Base-by-base conservation (phyloP, 257 asterid species). In the Cordia subcordata region DNA sequence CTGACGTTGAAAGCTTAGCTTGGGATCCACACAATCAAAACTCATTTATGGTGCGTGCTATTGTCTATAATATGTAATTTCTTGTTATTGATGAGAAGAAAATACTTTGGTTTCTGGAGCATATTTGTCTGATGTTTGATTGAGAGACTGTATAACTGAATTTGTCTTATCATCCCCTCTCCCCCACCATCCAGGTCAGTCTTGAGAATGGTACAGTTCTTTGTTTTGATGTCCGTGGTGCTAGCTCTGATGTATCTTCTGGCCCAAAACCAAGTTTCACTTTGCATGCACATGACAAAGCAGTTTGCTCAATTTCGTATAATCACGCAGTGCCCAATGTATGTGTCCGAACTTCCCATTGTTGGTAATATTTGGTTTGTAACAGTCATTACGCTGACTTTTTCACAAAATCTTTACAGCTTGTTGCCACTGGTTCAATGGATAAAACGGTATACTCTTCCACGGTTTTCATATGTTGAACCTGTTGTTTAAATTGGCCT, bases 11-110 rank as follows among this genome's bases (percentile, higher is more conserved):
- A 76, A 73, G 89, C 74, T 65, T 93, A 83, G 94, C 85, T 44
- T 93, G 97, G 97, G 96, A 93, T 71, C 97, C 96, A 5, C 96
- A 85, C 68, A 75, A 84, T 9, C 88, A 81, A 78, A 84, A 89
- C 72, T 86, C 90, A 6, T 89, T 89, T 80, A 92, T 83, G 99
- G 99, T 88, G 21, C 55, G 96, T 82, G 72, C 73, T 60, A 27
- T 53, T 16, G 20, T 27, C 32, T 14, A 27, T 16, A 20, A 2
- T 33, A 35, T 45, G n/a, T n/a, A n/a, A n/a, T n/a, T n/a, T n/a
- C n/a, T n/a, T n/a, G n/a, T n/a, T n/a, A n/a, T n/a, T n/a, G n/a
- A n/a, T 27, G 6, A 27, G 3, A 27, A 27, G 35, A 3, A 27
- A 27, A 6, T 27, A 27, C 35, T 27, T n/a, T 27, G 35, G 6